phyloP scores from a whole-genome alignment of 768 basidiomycete species.

The Pulveroboletus ravenelii region DNA sequence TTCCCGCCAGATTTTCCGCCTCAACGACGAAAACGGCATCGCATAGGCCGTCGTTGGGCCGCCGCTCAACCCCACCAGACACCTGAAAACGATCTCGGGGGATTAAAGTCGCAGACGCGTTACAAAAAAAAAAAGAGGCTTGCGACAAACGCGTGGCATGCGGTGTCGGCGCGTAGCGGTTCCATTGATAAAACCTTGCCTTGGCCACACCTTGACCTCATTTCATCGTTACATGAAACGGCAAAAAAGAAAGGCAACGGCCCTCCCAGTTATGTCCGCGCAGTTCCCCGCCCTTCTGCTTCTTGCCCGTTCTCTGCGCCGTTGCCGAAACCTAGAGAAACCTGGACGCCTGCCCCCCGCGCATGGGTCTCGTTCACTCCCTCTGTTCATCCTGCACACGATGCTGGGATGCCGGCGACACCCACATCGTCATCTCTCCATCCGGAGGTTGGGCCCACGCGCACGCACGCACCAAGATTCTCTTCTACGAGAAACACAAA shows the following conservation, averaged over 20 bases:
- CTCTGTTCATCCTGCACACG: conserved; percentile 13
- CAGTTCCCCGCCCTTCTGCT: neutral
- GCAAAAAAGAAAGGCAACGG: neutral
- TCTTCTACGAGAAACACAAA: conserved; percentile 62
- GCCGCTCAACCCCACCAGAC: too few relatives aligned
- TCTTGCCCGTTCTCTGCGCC: neutral
- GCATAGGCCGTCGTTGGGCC: too few relatives aligned
- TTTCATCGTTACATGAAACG: conserved; percentile 10
- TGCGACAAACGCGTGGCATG: too few relatives aligned
- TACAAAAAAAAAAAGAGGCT: too few relatives aligned
- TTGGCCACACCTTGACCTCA: conserved; percentile 4
- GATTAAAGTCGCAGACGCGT: too few relatives aligned
- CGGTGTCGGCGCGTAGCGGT: too few relatives aligned
- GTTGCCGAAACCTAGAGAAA: neutral
- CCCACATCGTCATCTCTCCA: conserved; percentile 24
- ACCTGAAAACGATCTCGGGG: too few relatives aligned
- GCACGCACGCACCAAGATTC: conserved; percentile 32
- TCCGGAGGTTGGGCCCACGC: conserved; percentile 23
- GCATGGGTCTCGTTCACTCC: conserved; percentile 20
- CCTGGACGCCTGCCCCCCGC: neutral
- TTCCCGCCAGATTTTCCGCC: too few relatives aligned
- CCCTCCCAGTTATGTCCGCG: conserved; percentile 11
- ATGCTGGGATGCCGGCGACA: conserved; percentile 27
- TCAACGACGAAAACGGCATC: too few relatives aligned
- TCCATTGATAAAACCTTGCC: too few relatives aligned